Evolutionary conservation across 2,329 filamentous ascomycete genomes (phyloP).

Genomic region (Aspergillus sp.): DNA sequence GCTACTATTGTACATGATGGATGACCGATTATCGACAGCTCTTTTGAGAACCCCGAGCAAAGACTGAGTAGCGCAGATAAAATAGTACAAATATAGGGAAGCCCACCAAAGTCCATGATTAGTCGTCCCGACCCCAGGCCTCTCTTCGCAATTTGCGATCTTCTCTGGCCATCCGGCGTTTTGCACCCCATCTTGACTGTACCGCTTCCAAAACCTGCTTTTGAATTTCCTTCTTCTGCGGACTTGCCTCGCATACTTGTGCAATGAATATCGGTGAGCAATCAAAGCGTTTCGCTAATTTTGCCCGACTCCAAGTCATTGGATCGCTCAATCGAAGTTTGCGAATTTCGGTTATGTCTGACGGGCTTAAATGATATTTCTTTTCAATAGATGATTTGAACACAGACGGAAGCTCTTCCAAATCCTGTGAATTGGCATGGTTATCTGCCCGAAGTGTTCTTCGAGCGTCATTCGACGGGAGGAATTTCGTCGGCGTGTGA

Average conservation of each 20-base stretch:
- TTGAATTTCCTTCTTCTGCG: constrained; percentile 49
- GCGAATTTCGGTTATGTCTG: constrained; percentile 61
- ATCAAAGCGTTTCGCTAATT: constrained; percentile 62
- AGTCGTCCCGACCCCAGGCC: constrained; percentile 60
- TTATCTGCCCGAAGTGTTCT: constrained; percentile 45
- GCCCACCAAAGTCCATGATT: constrained; percentile 19
- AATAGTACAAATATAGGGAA: not conserved
- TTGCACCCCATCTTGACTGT: constrained; percentile 61
- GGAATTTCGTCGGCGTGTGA: constrained; percentile 65
- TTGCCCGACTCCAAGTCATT: constrained; percentile 57
- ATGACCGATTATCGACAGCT: not conserved
- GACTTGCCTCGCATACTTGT: constrained; percentile 56
- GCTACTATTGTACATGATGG: constrained; percentile 9
- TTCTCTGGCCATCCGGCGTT: constrained; percentile 60
- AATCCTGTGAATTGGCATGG: constrained; percentile 20
- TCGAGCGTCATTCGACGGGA: constrained; percentile 59
- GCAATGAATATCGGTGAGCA: constrained; percentile 64
- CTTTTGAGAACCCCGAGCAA: not conserved
- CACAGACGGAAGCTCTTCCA: constrained; percentile 46
- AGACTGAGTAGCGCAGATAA: not conserved
- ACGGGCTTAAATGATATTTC: constrained; percentile 60
- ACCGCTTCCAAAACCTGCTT: constrained; percentile 51
- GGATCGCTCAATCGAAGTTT: constrained; percentile 56
- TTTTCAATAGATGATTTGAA: constrained; percentile 55
- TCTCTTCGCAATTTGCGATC: constrained; percentile 61